Evolutionary conservation across 768 basidiomycete genomes (phyloP).

Genomic region (Boletus subcaerulescens): DNA sequence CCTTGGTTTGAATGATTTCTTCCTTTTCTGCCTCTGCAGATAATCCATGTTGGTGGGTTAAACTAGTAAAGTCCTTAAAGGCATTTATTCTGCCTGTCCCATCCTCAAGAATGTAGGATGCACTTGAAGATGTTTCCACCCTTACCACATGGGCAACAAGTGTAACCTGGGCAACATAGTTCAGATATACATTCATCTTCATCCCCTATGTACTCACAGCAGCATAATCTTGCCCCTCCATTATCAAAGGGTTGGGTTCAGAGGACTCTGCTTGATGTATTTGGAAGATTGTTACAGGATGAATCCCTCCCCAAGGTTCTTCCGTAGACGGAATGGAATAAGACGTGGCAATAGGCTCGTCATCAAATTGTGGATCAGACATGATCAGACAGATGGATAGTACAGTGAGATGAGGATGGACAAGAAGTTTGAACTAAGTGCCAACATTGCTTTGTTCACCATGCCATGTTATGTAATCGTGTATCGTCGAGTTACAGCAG

Average conservation of each 20-base stretch:
- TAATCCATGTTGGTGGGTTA: neutral
- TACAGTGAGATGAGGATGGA: neutral
- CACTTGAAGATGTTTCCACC: constrained; percentile 10
- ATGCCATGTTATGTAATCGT: neutral
- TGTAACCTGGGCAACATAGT: constrained; percentile 33
- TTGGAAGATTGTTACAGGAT: constrained; percentile 58
- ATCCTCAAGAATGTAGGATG: constrained; percentile 34
- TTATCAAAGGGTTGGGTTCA: constrained; percentile 40
- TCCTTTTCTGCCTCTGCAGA: constrained; percentile 4
- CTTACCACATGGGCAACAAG: constrained; percentile 46
- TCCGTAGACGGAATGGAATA: neutral
- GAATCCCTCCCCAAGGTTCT: constrained; percentile 5
- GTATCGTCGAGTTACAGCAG: neutral
- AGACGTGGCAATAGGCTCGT: constrained; percentile 4
- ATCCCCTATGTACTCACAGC: constrained; percentile 5
- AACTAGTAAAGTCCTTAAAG: neutral
- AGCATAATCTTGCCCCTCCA: constrained; percentile 42
- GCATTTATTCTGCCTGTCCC: constrained; percentile 33
- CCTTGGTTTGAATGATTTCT: constrained; percentile 1
- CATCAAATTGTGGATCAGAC: constrained; percentile 4
- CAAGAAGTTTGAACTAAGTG: neutral
- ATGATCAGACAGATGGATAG: neutral
- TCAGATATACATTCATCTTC: constrained; percentile 23
- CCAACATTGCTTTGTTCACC: neutral
- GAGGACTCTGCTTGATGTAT: constrained; percentile 43